Evolutionary conservation across 1,139 yeast species (phyloP).

Genomic region (Diutina sp.): DNA sequence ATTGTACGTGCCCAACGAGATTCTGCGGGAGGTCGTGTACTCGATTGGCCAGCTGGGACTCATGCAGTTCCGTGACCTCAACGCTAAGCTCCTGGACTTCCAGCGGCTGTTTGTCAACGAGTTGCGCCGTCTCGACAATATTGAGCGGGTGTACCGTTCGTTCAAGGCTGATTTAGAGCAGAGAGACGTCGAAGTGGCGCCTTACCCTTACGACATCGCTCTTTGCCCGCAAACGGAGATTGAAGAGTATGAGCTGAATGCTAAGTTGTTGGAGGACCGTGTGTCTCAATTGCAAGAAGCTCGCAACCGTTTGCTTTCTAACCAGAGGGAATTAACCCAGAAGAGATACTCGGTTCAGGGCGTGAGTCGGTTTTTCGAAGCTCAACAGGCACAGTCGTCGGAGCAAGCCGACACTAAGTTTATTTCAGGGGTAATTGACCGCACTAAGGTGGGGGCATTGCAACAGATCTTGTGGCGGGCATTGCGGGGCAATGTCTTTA

Average conservation of each 20-base stretch:
- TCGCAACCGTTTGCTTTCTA: constrained; percentile 19
- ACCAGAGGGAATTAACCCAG: constrained; percentile 25
- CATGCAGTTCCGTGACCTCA: constrained; percentile 60
- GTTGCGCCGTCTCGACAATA: constrained; percentile 53
- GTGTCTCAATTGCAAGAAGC: constrained; percentile 29
- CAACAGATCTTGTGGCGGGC: constrained; percentile 91
- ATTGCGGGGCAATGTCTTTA: constrained; percentile 77
- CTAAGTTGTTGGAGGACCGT: constrained; percentile 48
- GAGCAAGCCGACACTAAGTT: constrained; percentile 23
- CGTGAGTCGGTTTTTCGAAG: constrained; percentile 50
- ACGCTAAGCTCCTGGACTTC: constrained; percentile 53
- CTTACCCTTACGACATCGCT: background rate
- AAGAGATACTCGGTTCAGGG: constrained; percentile 35
- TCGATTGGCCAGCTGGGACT: constrained; percentile 51
- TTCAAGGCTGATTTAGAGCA: constrained; percentile 14
- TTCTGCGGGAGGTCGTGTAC: constrained; percentile 51
- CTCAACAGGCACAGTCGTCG: constrained; percentile 14
- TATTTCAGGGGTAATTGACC: constrained; percentile 73
- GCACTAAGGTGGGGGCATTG: constrained; percentile 55
- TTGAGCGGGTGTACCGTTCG: constrained; percentile 49
- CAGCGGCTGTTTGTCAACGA: constrained; percentile 65
- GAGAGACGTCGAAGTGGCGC: background rate
- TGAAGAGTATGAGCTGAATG: constrained; percentile 61
- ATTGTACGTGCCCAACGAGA: constrained; percentile 61
- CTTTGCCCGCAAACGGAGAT: constrained; percentile 26